Conservation (phyloP, 257 asterid species). For the Nicotiana undulata region DNA sequence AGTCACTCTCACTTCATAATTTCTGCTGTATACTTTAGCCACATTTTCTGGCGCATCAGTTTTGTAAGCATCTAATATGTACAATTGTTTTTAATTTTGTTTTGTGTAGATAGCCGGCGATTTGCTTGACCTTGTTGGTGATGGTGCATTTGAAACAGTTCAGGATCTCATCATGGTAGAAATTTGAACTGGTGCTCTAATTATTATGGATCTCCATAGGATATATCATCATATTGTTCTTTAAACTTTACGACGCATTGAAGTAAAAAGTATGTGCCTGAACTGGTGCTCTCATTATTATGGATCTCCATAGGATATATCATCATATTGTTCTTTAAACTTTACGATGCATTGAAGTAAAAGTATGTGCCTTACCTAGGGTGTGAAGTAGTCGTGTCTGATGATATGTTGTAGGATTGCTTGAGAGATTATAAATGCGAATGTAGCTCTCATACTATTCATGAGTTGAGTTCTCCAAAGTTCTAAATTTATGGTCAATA, state of each 20-base stretch:
- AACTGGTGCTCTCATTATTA: neutral
- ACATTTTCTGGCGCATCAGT: slow-evolving; percentile 3
- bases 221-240: neutral
- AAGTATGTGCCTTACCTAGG: neutral
- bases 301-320: neutral
- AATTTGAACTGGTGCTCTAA: neutral
- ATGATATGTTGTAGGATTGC: neutral
- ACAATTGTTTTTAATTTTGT: slow-evolving; percentile 10
- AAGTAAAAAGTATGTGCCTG: neutral
- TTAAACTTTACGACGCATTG: neutral
- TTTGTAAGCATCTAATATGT: slow-evolving; percentile 11
- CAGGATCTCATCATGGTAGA: slow-evolving; percentile 83
- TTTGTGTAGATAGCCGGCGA: slow-evolving; percentile 76
- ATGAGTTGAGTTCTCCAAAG: neutral
- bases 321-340: neutral
- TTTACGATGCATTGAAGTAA: neutral
- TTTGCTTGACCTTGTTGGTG: slow-evolving; percentile 95
- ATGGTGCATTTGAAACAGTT: slow-evolving; percentile 83
- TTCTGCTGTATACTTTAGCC: slow-evolving; percentile 10
- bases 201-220: neutral
- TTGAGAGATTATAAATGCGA: neutral
- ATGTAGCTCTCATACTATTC: neutral
- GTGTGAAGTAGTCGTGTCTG: neutral
- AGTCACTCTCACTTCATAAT: slow-evolving; percentile 5
- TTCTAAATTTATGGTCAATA: neutral